Evolutionary conservation across 306 rosid genomes (phyloP).

Genomic region (Lathyrus tuberosus): DNA sequence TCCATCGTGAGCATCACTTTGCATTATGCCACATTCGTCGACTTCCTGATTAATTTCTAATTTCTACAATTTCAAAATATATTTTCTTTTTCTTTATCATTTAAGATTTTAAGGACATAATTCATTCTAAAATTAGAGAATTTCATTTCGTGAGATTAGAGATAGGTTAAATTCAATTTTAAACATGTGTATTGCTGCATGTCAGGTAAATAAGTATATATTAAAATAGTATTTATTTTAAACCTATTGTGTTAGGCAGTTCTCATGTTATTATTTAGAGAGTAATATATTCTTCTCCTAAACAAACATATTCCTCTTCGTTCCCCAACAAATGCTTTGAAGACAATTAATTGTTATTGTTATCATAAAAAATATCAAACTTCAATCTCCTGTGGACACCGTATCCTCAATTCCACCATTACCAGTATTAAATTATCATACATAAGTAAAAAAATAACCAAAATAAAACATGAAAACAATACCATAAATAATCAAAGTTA

Average conservation of each 20-base stretch:
- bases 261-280: neutral
- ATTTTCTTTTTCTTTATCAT: too few relatives aligned
- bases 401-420: neutral
- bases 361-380: neutral
- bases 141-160: too few relatives aligned
- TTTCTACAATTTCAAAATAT: too few relatives aligned
- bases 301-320: neutral
- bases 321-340: neutral
- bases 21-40: too few relatives aligned
- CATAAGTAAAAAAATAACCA: neutral
- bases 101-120: too few relatives aligned
- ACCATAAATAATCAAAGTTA: slow-evolving; percentile 11
- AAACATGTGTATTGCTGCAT: too few relatives aligned
- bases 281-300: neutral
- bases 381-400: slow-evolving; percentile 29
- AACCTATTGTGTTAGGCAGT: neutral
- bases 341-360: neutral
- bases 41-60: too few relatives aligned
- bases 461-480: neutral
- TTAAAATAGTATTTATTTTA: neutral
- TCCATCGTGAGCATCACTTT: too few relatives aligned
- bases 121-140: too few relatives aligned
- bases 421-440: neutral
- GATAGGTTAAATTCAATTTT: too few relatives aligned
- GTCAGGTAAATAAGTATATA: neutral